Base-by-base conservation (phyloP, 352 stramenopile genomes). In the Phytophthora foliorum region DNA sequence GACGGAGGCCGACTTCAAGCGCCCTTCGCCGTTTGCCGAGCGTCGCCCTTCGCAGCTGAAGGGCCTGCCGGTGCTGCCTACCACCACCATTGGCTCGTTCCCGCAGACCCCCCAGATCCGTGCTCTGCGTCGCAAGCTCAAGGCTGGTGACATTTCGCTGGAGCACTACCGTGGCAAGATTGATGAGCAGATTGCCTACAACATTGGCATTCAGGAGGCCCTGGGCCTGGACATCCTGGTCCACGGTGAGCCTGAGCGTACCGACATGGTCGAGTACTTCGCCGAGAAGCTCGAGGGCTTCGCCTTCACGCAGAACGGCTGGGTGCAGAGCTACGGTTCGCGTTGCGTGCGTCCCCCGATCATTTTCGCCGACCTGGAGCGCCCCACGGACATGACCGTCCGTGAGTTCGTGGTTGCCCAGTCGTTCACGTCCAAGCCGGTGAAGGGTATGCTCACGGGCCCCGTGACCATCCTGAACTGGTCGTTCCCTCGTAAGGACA, bases 191-290 rank as follows among this genome's bases (percentile, higher is more conserved):
- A 98, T 98, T 57, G 89, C 88, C 8, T 96, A 90, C 75, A 91
- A 91, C 72, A 97, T 98, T 46, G 89, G 88, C 66, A 78, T 97
- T 45, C 93, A 98, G 77, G 93, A 98, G 75, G 89, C 84, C 4
- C 67, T 98, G 6, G 94, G 92, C 31, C 74, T 98, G 4, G 94
- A 98, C 77, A 97, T 98, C 64, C 69, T 98, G 2, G 94, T 98
- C 31, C 94, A 98, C 72, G 94, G 94, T 55, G 94, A 98, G 67
- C 81, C 92, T 4, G 94, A 98, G 74, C 90, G 93, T 67, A 98
- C 91, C 4, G 94, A 98, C 78, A 98, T 98, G 94, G 94, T 98
- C 2, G 92, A 98, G 82, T 98, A 97, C 81, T 98, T 98, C 71
- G 94, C 86, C 5, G 89, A 98, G 79, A 95, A 98, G 77, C 80